A percentile compares a stretch with the other conserved stretches of the same genome.
phyloP scores from a whole-genome alignment of 352 stramenopile species.

The Globisporangium yorkense region DNA sequence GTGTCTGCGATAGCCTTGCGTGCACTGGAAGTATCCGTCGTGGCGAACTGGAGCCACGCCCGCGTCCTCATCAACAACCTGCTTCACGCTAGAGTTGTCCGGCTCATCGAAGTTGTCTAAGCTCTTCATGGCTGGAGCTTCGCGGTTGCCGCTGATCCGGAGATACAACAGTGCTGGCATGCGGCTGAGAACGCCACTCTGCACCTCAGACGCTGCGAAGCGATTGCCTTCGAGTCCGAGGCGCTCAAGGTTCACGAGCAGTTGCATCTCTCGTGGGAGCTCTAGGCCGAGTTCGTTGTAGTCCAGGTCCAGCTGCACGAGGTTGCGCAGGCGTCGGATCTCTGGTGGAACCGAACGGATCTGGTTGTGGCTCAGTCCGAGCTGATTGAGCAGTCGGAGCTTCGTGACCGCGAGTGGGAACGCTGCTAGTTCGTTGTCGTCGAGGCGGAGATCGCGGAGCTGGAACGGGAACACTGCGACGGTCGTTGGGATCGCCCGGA shows the following conservation, averaged over 20 bases:
- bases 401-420: constrained; percentile 52
- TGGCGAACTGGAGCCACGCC: constrained; percentile 22
- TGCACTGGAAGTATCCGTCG: constrained; percentile 47
- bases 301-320: constrained; percentile 65
- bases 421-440: constrained; percentile 36
- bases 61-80: neutral
- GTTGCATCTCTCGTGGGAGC: constrained; percentile 30
- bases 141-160: constrained; percentile 47
- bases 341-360: constrained; percentile 31
- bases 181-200: constrained; percentile 16
- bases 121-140: neutral
- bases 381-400: constrained; percentile 42
- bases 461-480: constrained; percentile 27
- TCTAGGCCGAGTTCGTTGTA: constrained; percentile 40
- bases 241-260: constrained; percentile 40
- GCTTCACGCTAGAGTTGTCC: neutral
- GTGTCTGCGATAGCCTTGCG: constrained; percentile 12
- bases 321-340: constrained; percentile 47
- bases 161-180: constrained; percentile 37
- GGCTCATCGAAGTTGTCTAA: neutral
- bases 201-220: constrained; percentile 15
- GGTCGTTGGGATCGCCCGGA: constrained; percentile 30
- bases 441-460: constrained; percentile 45
- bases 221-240: constrained; percentile 61
- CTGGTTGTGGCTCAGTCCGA: constrained; percentile 57